Base-by-base conservation (phyloP, 352 stramenopile genomes). In the Achlya hypogyna region DNA sequence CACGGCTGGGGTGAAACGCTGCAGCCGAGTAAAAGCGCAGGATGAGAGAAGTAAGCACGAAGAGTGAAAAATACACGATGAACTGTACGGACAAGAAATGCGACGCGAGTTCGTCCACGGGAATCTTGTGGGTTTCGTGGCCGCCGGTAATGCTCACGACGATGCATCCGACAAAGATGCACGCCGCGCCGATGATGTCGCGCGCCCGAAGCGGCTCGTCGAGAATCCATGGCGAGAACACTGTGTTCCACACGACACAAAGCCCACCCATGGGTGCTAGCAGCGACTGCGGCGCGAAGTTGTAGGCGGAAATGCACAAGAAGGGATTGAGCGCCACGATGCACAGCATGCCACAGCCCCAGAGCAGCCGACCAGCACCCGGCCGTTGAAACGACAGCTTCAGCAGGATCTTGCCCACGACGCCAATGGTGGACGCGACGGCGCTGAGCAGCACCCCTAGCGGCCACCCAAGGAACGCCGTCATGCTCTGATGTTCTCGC, bases 181-280 rank as follows among this genome's bases (percentile, higher is more conserved):
- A 70, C 47, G 88, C 65, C 20, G 84, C 82, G 16, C 84, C 84
- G 14, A 91, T 65, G 62, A 91, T 87, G 67, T 91, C 84, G 32
- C 47, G 45, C 10, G 23, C 12, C 12, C 60, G n/a, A n/a, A 67
- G 51, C 8, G 28, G 25, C 27, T 67, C 60, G 45, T 58, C 25
- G 20, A 93, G 70, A 29, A 93, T 51, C 2, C 88, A 78, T 10
- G 84, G 84, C 2, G 80, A 83, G 45, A 93, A 77, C 27, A 91
- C 72, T 49, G 82, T 90, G 71, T 93, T 93, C 84, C 84, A 93
- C 28, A 81, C 81, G 63, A 93, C 88, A 9, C 82, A 89, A 52
- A 93, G 76, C 0, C 84, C 84, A 12, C 80, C 82, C 84, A 93
- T 93, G 0, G 84, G 84, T n/a, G 84, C 82, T 18, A 93, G 71